Conservation (phyloP, 176 grass and related monocot genomes). For the Avena sativa region DNA sequence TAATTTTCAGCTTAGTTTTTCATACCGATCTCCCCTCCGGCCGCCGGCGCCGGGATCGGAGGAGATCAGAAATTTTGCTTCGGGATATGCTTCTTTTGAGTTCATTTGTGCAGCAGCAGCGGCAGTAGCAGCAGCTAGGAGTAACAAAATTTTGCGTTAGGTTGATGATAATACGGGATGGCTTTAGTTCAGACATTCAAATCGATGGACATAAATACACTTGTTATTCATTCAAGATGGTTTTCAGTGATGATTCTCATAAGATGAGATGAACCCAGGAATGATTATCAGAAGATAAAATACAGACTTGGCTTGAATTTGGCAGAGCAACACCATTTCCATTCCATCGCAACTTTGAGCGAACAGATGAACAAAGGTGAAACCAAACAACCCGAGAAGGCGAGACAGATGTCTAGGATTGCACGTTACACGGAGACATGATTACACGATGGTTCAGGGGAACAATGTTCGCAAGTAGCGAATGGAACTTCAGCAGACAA, state of each 20-base stretch:
- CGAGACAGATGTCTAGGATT: background rate
- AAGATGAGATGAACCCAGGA: background rate
- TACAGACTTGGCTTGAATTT: background rate
- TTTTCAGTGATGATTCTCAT: background rate
- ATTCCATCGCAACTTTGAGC: background rate
- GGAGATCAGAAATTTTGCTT: constrained; percentile 15
- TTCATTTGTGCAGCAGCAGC: constrained; percentile 14
- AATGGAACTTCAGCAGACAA: background rate
- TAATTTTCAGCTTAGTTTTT: background rate
- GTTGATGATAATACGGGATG: background rate
- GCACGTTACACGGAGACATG: background rate
- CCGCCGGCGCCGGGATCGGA: background rate
- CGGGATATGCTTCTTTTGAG: background rate
- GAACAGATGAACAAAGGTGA: background rate
- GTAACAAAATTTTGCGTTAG: background rate
- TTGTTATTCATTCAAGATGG: constrained; percentile 1
- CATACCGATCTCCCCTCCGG: constrained; percentile 9
- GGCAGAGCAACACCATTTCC: no score
- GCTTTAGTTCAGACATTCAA: constrained; percentile 21
- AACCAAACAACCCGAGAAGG: background rate
- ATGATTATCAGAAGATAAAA: constrained; percentile 1
- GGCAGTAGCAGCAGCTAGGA: background rate
- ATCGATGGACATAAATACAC: background rate
- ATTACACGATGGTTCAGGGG: no score
- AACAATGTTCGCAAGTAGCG: background rate